Base-by-base conservation (phyloP, 225 moss, liverwort and hornwort genomes). In the Polytrichum commune region DNA sequence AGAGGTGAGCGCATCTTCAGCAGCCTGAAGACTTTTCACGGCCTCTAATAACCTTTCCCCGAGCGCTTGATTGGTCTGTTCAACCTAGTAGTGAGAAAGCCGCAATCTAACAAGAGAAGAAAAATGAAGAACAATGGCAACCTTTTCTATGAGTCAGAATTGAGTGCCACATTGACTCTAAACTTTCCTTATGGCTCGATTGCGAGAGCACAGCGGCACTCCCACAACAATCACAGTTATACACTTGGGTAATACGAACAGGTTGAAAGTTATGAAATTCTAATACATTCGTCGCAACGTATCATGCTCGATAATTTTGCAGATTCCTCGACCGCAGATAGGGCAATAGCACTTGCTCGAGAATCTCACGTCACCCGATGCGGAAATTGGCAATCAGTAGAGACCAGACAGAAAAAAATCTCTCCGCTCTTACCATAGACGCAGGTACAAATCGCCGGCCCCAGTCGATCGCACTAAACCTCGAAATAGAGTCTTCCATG, bases 401-500 rank as follows among this genome's bases (percentile, higher is more conserved):
- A 62, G 13, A 46, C 46, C 16, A 13, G 46, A 46, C 13, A 46
- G 46, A 4, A 13, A 32, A 32, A 46, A 46, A 46, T 16, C 46
- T 46, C 46, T 46, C 16, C 16, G 46, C 13, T 46, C 46, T 46
- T 63, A 25, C 72, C 69, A 54, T 29, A 76, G 62, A 73, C 79
- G 61, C 84, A 74, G 76, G 76, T 73, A 66, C 88, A 71, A 79
- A 93, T 65, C 83, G 74, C 22, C 64, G 91, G 76, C 78, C 81
- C 60, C 79, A 82, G 54, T 79, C 75, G 22, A 67, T 81, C 56
- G 63, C 71, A 0, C 83, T 78, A 23, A 79, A 80, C 7, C 74
- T 54, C 18, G 78, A 87, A 19, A 93, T 89, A 20, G 83, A 78
- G 56, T 91, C 89, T 69, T 98, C 98, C 78, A 98, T 72, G 54